Evolutionary conservation across 2,329 filamentous ascomycete species (phyloP).

Genomic region (Clonostachys chloroleuca): DNA sequence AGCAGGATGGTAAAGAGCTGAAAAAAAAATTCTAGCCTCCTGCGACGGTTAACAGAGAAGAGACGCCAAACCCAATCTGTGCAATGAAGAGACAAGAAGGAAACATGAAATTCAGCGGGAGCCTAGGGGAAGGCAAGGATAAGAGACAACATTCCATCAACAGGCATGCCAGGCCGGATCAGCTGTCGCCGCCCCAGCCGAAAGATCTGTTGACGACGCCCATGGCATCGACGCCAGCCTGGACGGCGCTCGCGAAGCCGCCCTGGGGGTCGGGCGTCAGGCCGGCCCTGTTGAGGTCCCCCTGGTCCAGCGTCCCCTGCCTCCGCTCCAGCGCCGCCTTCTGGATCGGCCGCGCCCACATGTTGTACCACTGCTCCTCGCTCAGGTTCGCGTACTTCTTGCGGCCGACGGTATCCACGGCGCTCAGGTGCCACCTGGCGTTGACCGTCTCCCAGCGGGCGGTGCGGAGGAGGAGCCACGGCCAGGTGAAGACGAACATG

Average conservation of each 20-base stretch:
- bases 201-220: conserved; percentile 47
- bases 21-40: too few relatives aligned
- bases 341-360: conserved; percentile 57
- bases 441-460: conserved; percentile 61
- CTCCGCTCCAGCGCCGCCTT: conserved; percentile 54
- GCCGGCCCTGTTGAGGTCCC: conserved; percentile 43
- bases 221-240: conserved; percentile 45
- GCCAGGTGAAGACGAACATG: conserved; percentile 68
- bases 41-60: too few relatives aligned
- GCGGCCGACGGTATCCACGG: conserved; percentile 18
- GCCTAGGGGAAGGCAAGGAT: too few relatives aligned
- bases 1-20: too few relatives aligned
- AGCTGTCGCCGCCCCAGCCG: conserved; percentile 40
- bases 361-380: conserved; percentile 57
- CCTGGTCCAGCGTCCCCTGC: conserved; percentile 50
- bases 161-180: too few relatives aligned
- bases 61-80: too few relatives aligned
- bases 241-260: conserved; percentile 36
- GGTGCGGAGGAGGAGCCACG: conserved; percentile 62
- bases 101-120: too few relatives aligned
- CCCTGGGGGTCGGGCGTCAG: conserved; percentile 23
- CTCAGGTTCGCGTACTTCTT: conserved; percentile 48
- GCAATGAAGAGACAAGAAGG: too few relatives aligned
- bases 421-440: conserved; percentile 48
- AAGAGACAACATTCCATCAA: too few relatives aligned